These are phyloP conservation scores for Amanita inopinata DNA, from an alignment of 768 basidiomycete genomes.

Conservation along the genomic window DNA sequence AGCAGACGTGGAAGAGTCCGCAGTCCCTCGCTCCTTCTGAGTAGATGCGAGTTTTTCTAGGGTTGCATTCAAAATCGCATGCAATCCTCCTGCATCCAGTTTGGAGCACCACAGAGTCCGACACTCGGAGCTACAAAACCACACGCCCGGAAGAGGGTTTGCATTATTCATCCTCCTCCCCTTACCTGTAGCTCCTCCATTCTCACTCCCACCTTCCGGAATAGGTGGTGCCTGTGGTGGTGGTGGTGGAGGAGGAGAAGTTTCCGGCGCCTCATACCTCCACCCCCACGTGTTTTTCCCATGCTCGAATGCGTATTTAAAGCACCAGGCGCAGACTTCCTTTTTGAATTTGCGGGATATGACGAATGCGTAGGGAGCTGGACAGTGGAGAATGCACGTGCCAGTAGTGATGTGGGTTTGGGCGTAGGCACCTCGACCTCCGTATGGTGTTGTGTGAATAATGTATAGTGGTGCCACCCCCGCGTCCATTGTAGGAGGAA, in stretches of 20 bases:
- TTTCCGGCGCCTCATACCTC: constrained; percentile 17
- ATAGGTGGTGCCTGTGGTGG: too few species aligned
- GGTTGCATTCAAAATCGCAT: not conserved
- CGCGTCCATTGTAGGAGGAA: not conserved
- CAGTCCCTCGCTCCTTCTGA: constrained; percentile 1
- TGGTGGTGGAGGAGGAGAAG: too few species aligned
- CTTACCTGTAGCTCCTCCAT: not conserved
- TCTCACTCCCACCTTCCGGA: not conserved
- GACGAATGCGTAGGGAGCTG: constrained; percentile 45
- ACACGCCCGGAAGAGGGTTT: constrained; percentile 29
- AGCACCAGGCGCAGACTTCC: constrained; percentile 60
- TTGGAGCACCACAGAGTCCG: constrained; percentile 27
- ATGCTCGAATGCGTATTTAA: constrained; percentile 47
- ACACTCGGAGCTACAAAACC: constrained; percentile 49
- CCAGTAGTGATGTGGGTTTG: constrained; percentile 29
- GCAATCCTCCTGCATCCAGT: constrained; percentile 5
- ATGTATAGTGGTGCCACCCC: constrained; percentile 13
- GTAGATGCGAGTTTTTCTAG: constrained; percentile 2
- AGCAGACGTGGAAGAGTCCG: not conserved
- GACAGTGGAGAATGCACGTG: constrained; percentile 33
- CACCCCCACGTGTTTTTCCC: constrained; percentile 38
- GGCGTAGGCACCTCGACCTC: constrained; percentile 48
- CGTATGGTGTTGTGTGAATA: constrained; percentile 28
- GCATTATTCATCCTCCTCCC: not conserved
- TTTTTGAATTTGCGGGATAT: constrained; percentile 55